Conservation (phyloP, 176 grass and related monocot species). For the Aegilops longissima region DNA sequence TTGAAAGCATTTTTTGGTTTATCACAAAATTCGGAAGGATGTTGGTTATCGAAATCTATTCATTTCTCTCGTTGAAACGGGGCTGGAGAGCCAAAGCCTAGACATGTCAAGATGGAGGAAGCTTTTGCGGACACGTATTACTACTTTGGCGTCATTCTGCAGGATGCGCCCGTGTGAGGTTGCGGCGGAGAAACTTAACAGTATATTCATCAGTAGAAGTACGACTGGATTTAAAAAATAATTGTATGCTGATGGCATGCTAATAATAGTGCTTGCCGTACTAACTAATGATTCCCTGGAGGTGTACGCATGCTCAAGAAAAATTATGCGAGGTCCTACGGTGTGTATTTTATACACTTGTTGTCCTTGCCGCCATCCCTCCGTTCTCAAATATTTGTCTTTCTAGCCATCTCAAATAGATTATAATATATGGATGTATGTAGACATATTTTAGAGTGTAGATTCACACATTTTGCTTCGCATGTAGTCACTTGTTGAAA, state of each 20-base stretch:
- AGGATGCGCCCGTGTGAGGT: neutral
- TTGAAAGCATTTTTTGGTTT: too few species aligned
- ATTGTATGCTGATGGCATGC: neutral
- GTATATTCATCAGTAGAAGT: neutral
- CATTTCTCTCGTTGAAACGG: neutral
- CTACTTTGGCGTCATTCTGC: neutral
- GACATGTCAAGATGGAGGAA: neutral
- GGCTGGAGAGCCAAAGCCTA: neutral
- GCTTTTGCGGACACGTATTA: neutral
- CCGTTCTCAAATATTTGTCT: too few species aligned
- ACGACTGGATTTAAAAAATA: neutral
- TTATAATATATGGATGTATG: too few species aligned
- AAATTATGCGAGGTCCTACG: neutral
- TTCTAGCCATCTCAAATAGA: too few species aligned
- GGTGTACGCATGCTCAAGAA: neutral
- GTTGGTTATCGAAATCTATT: too few species aligned
- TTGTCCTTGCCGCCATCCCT: constrained; percentile 23
- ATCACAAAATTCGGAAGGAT: too few species aligned
- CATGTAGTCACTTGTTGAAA: too few species aligned
- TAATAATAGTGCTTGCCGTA: constrained; percentile 17
- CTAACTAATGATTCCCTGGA: constrained; percentile 5
- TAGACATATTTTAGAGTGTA: too few species aligned
- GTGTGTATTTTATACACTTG: neutral
- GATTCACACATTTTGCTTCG: too few species aligned
- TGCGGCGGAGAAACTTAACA: neutral